These are phyloP conservation scores for Apiotrichum mycotoxinovorans DNA, from an alignment of 1,284 basidiomycete genomes.

Conservation along the genomic window DNA sequence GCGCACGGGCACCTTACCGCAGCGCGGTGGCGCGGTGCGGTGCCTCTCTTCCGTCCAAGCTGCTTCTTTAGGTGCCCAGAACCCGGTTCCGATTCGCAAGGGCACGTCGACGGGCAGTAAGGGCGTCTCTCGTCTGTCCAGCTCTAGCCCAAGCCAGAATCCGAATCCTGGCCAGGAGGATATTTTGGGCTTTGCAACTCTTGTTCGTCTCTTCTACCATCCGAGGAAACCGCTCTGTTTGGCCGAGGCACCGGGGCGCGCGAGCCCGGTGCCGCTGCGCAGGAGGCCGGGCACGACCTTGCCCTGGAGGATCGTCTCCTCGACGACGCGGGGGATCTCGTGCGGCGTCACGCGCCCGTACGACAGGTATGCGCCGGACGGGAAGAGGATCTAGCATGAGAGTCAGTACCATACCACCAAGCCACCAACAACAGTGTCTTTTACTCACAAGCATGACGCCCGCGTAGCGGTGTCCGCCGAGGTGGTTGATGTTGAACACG, in stretches of 20 bases:
- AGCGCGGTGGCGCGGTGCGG: no score
- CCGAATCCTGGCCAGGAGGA: no score
- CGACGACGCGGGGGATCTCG: constrained; percentile 78
- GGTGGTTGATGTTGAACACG: constrained; percentile 78
- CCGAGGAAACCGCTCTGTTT: constrained; percentile 27
- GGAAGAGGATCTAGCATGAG: constrained; percentile 69
- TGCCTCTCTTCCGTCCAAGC: no score
- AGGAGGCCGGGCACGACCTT: constrained; percentile 76
- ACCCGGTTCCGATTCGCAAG: no score
- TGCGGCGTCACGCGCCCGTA: constrained; percentile 90
- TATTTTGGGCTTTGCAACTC: no score
- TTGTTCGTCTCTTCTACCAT: constrained; percentile 22
- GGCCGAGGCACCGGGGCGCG: constrained; percentile 17
- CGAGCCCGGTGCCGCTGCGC: constrained; percentile 73
- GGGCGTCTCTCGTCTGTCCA: no score
- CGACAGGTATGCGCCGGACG: constrained; percentile 77
- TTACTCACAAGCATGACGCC: constrained; percentile 79
- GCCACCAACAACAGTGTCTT: background rate
- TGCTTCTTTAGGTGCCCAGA: no score
- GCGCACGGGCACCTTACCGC: no score
- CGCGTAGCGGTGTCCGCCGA: constrained; percentile 85
- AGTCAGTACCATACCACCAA: background rate
- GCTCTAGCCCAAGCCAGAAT: no score
- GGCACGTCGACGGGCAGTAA: no score
- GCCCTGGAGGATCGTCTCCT: constrained; percentile 78